Evolutionary conservation across 192 early-diverging fungal genomes (phyloP), one percentile per base, ranked within the genome.

Genomic region (Coemansia guatemalensis): DNA sequence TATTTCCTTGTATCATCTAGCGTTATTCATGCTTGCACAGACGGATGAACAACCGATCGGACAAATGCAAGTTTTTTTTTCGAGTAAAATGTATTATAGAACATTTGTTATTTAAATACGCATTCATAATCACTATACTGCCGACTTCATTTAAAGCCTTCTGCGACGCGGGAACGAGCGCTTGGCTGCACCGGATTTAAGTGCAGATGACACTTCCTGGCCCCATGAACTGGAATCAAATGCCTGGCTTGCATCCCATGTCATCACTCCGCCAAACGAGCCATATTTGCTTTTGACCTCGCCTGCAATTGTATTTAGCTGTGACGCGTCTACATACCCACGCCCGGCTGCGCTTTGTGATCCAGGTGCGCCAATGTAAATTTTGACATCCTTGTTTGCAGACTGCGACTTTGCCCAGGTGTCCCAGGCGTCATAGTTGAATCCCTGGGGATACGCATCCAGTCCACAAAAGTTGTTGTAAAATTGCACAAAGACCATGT

Each of bases 261-360:
- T 83, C 88, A 89, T 89, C 8, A 88, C 88, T n/a, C 88, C 88
- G 26, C 85, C 88, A 60, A 88, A 84, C n/a, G 68, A 68, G 18
- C 60, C 60, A 52, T 82, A 75, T 52, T 74, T 64, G 48, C 68
- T 24, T 12, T 75, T 73, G 20, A 77, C 70, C 29, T 59, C 52
- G 41, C 70, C 48, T 17, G 70, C 71, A 59, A 87, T 87, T 22
- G 58, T 50, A 51, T 44, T 51, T 12, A 87, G 63, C 25, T 50
- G 59, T 8, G 58, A 41, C 4, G 81, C 55, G 30, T 67, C 62
- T 33, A 85, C 80, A 58, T 82, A 87, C 4, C 86, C 86, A 17
- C 70, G 67, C 1, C 78, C 72, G 2, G 86, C 86, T 4, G 79
- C 84, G 17, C 73, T 79, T 22, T 81, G 79, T 0, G 83, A 82